Base-by-base conservation (phyloP, 2,329 filamentous ascomycete genomes). In the Pseudogymnoascus sp. region DNA sequence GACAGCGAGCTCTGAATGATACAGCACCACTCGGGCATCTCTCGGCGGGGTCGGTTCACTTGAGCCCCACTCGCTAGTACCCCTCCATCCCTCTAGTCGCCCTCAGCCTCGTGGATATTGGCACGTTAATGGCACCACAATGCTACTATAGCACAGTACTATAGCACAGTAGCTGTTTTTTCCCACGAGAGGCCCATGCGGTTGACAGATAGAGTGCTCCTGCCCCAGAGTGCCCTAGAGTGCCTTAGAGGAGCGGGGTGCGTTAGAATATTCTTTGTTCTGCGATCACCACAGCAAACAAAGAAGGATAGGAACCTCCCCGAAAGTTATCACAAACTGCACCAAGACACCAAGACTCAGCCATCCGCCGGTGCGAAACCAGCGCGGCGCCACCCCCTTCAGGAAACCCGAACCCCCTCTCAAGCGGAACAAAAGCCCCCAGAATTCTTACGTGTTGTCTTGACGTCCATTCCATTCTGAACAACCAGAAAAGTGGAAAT, bases 401-500 rank as follows among this genome's bases (percentile, higher is more conserved):
- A 57, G 47, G 47, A 57, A 57, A 33, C 7, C 47, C 47, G 47
- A 57, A 11, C 9, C 26, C 31, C 21, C 26, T 28, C 26, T 28
- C 3, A 23, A 47, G 42, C 42, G 17, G 15, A 17, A 40, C 42
- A 47, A n/a, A 50, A 26, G 44, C 47, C 26, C 47, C 47, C 47
- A 57, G n/a, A 19, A 33, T 57, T 33, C 47, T 57, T 57, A 57
- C 47, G 47, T 57, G 47, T 57, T 23, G 21, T 50, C 44, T 50
- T 2, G 21, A 50, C 15, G 9, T 15, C 26, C 47, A 57, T 57
- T 57, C 47, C 47, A 13, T 31, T 33, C 17, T 19, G 26, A 57
- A 28, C 8, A 4, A 7, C 15, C 9, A 26, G 13, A 57, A 57
- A 57, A 57, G 47, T 57, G 47, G 47, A 57, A 57, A 57, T 57